Percentiles rank a stretch among this genome's conserved stretches.
Conservation (phyloP, 2,329 filamentous ascomycete species). For the Leptographium radiaticola region DNA sequence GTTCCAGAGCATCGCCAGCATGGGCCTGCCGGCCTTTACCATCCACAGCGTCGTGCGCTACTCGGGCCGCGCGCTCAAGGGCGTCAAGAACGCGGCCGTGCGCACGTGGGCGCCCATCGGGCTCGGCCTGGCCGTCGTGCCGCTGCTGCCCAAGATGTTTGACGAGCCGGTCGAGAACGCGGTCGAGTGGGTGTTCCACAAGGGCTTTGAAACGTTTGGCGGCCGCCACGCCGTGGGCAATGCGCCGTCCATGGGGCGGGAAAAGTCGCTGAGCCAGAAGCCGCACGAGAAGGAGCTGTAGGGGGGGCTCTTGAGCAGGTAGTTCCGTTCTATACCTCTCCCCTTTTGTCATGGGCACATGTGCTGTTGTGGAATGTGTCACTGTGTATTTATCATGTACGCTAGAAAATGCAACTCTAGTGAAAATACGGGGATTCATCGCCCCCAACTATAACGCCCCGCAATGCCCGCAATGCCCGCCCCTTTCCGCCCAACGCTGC, state of each 20-base stretch:
- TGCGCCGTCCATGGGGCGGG: constrained; percentile 39
- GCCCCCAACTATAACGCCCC: too few species aligned
- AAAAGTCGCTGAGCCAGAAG: constrained; percentile 27
- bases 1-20: constrained; percentile 82
- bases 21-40: constrained; percentile 88
- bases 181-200: constrained; percentile 83
- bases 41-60: constrained; percentile 91
- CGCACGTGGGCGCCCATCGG: constrained; percentile 88
- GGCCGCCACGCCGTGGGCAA: constrained; percentile 44
- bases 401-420: too few species aligned
- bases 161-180: constrained; percentile 87
- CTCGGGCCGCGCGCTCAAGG: constrained; percentile 73
- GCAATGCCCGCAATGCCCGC: too few species aligned
- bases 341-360: neutral
- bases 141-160: constrained; percentile 72
- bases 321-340: too few species aligned
- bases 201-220: constrained; percentile 61
- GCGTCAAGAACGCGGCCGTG: constrained; percentile 59
- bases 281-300: constrained; percentile 30
- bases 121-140: constrained; percentile 63
- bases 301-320: neutral
- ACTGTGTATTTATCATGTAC: too few species aligned
- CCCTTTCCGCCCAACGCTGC: too few species aligned
- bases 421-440: too few species aligned
- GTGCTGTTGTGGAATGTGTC: too few species aligned